phyloP scores from a whole-genome alignment of 768 basidiomycete species.

The Pleurotus djamor region DNA sequence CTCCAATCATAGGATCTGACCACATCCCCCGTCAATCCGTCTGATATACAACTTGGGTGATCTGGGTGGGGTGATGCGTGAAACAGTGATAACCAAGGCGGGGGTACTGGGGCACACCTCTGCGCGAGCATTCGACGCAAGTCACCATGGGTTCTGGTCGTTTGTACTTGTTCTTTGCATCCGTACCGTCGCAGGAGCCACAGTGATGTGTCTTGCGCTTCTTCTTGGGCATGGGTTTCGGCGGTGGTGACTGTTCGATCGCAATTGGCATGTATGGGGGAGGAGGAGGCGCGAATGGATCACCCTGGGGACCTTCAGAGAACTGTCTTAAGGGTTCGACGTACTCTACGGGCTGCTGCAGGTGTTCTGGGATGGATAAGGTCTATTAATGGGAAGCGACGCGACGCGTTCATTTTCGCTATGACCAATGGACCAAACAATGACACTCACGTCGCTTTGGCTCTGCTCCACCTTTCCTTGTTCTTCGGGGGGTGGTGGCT shows the following conservation, averaged over 20 bases:
- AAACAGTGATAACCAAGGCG: slow-evolving; percentile 1
- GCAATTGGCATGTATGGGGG: slow-evolving; percentile 49
- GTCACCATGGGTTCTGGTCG: slow-evolving; percentile 69
- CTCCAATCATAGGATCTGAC: slow-evolving; percentile 79
- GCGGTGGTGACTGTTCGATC: slow-evolving; percentile 29
- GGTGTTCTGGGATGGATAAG: slow-evolving; percentile 16
- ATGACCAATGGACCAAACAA: slow-evolving; percentile 18
- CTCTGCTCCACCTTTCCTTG: slow-evolving; percentile 17
- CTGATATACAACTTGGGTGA: slow-evolving; percentile 84
- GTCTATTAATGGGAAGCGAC: slow-evolving; percentile 41
- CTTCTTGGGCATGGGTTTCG: slow-evolving; percentile 42
- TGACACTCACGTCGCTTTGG: slow-evolving; percentile 33
- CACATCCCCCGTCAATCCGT: slow-evolving; percentile 53
- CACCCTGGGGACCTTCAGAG: slow-evolving; percentile 76
- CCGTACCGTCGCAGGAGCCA: slow-evolving; percentile 74
- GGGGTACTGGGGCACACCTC: slow-evolving; percentile 50
- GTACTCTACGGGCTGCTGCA: slow-evolving; percentile 24
- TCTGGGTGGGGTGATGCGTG: slow-evolving; percentile 37
- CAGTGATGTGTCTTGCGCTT: slow-evolving; percentile 55
- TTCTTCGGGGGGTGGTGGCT: slow-evolving; percentile 43
- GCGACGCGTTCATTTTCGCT: slow-evolving; percentile 59
- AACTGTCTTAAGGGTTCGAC: slow-evolving; percentile 44
- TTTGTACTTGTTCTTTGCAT: slow-evolving; percentile 53
- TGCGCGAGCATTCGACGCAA: slow-evolving; percentile 81
- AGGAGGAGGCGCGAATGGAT: slow-evolving; percentile 75